Evolutionary conservation across 768 basidiomycete species (phyloP).

Genomic region (Leccinum aurantiacum): DNA sequence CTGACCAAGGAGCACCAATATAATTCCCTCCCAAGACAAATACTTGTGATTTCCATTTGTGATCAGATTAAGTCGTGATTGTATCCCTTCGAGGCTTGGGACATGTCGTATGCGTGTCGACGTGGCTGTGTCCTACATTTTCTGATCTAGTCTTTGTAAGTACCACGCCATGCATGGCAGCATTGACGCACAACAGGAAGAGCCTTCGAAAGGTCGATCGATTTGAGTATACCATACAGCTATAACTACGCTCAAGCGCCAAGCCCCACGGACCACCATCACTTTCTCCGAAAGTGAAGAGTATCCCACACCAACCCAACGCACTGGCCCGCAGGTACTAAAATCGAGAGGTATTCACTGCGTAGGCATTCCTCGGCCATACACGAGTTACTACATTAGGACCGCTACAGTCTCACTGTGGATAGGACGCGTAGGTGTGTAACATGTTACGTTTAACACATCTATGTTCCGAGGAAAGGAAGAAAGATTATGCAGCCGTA

Average conservation of each 20-base stretch:
- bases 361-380: not conserved
- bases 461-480: not conserved
- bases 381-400: not conserved
- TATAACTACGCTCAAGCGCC: not conserved
- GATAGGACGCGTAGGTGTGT: not conserved
- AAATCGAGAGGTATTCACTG: not conserved
- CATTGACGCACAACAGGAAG: not conserved
- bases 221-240: not conserved
- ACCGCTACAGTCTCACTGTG: not conserved
- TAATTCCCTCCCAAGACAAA: constrained; percentile 23
- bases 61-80: not conserved
- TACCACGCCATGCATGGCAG: not conserved
- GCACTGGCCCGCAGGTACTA: not conserved
- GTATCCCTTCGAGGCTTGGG: not conserved
- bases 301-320: constrained; percentile 3
- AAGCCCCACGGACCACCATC: not conserved
- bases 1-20: constrained; percentile 87
- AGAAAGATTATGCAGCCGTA: not conserved
- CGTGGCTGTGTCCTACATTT: not conserved
- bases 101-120: not conserved
- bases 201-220: not conserved
- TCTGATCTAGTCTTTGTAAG: not conserved
- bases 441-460: not conserved
- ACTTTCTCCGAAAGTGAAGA: not conserved
- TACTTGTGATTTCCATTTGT: not conserved